Percentiles rank a stretch among this genome's conserved stretches.
phyloP scores from a whole-genome alignment of 192 early-diverging fungal genomes.

The Coemansia sp. region DNA sequence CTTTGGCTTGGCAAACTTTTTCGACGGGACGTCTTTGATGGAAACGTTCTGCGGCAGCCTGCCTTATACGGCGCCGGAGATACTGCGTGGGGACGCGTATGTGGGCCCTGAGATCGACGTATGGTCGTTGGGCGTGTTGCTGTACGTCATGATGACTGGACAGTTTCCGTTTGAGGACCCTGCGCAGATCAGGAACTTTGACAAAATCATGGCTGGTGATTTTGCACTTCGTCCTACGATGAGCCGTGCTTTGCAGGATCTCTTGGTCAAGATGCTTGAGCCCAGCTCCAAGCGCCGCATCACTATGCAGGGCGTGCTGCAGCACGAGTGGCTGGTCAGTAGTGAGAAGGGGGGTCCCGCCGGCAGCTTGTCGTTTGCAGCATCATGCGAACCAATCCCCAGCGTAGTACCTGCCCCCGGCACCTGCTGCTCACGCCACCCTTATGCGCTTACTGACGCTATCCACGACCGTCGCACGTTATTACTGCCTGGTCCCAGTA shows the following conservation, averaged over 20 bases:
- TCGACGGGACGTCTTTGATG: constrained; percentile 66
- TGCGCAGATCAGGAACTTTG: constrained; percentile 52
- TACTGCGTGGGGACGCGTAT: constrained; percentile 89
- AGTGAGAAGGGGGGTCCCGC: background rate
- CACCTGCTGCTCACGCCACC: constrained; percentile 26
- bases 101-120: constrained; percentile 93
- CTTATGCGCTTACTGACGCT: constrained; percentile 3
- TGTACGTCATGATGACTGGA: constrained; percentile 81
- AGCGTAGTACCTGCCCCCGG: constrained; percentile 14
- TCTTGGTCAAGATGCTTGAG: constrained; percentile 55
- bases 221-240: constrained; percentile 47
- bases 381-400: background rate
- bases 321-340: constrained; percentile 40
- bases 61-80: constrained; percentile 89
- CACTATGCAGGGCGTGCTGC: constrained; percentile 28
- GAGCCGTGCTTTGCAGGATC: constrained; percentile 42
- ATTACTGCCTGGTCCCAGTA: constrained; percentile 28
- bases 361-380: constrained; percentile 4
- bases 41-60: constrained; percentile 92
- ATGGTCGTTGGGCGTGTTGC: constrained; percentile 91
- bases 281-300: constrained; percentile 41
- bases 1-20: constrained; percentile 89
- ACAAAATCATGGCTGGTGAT: constrained; percentile 62
- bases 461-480: constrained; percentile 34
- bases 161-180: constrained; percentile 67